A percentile compares a stretch with the other conserved stretches of the same genome.
phyloP scores from a whole-genome alignment of 257 asterid genomes.

The Primulina huaijiensis region DNA sequence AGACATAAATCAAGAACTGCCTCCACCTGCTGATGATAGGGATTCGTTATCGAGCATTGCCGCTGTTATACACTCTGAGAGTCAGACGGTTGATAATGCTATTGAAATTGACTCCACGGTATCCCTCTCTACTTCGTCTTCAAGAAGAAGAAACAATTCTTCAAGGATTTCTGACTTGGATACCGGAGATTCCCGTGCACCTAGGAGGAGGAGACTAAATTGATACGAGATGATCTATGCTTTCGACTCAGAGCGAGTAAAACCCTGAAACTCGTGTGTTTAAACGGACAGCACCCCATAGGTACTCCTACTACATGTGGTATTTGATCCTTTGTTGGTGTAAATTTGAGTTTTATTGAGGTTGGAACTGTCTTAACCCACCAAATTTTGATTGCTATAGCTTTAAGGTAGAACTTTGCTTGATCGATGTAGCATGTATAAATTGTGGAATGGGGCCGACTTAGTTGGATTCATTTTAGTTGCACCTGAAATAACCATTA shows the following conservation, averaged over 20 bases:
- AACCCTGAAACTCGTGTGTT: slow-evolving; percentile 22
- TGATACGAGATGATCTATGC: slow-evolving; percentile 24
- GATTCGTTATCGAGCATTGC: slow-evolving; percentile 94
- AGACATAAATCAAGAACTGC: slow-evolving; percentile 52
- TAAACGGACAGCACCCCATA: neutral
- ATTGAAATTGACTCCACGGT: slow-evolving; percentile 83
- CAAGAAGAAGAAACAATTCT: slow-evolving; percentile 71
- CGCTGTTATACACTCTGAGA: slow-evolving; percentile 95
- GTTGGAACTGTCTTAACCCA: slow-evolving; percentile 24
- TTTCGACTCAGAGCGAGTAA: slow-evolving; percentile 13
- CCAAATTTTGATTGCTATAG: slow-evolving; percentile 32
- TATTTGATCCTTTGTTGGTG: slow-evolving; percentile 14
- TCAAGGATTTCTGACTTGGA: slow-evolving; percentile 87
- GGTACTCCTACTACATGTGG: slow-evolving; percentile 1
- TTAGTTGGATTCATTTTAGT: neutral
- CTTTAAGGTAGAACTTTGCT: slow-evolving; percentile 16
- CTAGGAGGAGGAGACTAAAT: slow-evolving; percentile 79
- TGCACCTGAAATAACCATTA: neutral
- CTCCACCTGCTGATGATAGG: slow-evolving; percentile 67
- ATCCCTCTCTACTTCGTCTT: slow-evolving; percentile 76
- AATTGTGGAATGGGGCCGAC: slow-evolving; percentile 25
- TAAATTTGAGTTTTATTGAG: slow-evolving; percentile 19
- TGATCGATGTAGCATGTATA: slow-evolving; percentile 18
- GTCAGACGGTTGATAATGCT: slow-evolving; percentile 86
- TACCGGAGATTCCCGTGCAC: slow-evolving; percentile 93